A percentile compares a stretch with the other conserved stretches of the same genome.
phyloP scores from a whole-genome alignment of 108 stramenopile genomes.

The Thalassiosira profunda region DNA sequence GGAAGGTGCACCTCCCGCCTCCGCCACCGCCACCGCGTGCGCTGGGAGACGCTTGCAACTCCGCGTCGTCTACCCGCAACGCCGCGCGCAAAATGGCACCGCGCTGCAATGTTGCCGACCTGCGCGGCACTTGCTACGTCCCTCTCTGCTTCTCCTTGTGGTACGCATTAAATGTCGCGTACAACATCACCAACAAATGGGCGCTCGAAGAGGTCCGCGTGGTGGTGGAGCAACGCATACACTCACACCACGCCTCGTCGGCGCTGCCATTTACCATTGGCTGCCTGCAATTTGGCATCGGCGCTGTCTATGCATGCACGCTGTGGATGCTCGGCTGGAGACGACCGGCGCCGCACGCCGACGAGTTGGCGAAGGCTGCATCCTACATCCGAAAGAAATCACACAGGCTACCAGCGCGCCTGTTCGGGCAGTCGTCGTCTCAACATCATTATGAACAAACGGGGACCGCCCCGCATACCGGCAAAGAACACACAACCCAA shows the following conservation, averaged over 20 bases:
- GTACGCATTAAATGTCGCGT: constrained; percentile 79
- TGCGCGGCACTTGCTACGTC: constrained; percentile 31
- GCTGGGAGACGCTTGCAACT: too few species aligned
- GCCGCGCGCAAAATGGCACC: too few species aligned
- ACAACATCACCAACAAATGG: constrained; percentile 69
- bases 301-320: constrained; percentile 51
- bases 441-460: too few species aligned
- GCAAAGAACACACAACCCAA: neutral
- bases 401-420: too few species aligned
- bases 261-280: constrained; percentile 48
- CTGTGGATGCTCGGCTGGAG: constrained; percentile 53
- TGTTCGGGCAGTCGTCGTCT: neutral
- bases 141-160: constrained; percentile 65
- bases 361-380: constrained; percentile 30
- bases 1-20: too few species aligned
- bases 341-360: constrained; percentile 47
- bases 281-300: constrained; percentile 67
- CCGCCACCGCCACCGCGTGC: too few species aligned
- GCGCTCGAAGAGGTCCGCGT: constrained; percentile 34
- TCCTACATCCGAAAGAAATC: too few species aligned
- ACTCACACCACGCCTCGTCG: neutral
- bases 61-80: too few species aligned
- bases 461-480: neutral
- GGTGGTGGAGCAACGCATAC: constrained; percentile 1
- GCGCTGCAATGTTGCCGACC: too few species aligned